phyloP scores from a whole-genome alignment of 129 eudicot genomes.

The Saussurea involucrata region DNA sequence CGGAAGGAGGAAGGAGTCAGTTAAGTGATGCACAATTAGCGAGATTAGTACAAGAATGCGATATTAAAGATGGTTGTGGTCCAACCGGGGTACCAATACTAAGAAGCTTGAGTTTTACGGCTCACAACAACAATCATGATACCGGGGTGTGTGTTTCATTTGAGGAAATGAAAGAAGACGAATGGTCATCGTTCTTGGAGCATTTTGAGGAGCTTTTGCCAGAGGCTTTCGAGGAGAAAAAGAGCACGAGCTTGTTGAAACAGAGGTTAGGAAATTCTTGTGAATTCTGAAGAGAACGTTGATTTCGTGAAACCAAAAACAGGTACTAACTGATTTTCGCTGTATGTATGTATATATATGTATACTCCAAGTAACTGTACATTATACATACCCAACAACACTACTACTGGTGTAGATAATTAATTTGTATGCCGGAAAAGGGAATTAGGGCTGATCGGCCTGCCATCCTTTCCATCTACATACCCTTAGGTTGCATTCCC shows the following conservation, averaged over 20 bases:
- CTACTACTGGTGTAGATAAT: conserved; percentile 34
- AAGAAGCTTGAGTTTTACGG: conserved; percentile 62
- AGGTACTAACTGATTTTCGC: conserved; percentile 23
- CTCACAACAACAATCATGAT: conserved; percentile 39
- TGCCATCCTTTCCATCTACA: conserved; percentile 67
- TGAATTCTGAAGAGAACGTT: conserved; percentile 52
- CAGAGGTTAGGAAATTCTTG: conserved; percentile 88
- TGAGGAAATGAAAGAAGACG: conserved; percentile 67
- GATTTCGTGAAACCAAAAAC: conserved; percentile 30
- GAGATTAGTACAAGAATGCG: conserved; percentile 30
- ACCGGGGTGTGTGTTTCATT: conserved; percentile 54
- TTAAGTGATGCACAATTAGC: conserved; percentile 21
- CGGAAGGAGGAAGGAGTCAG: conserved; percentile 22
- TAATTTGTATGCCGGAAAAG: conserved; percentile 56
- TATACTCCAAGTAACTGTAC: conserved; percentile 35
- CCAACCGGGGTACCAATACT: conserved; percentile 26
- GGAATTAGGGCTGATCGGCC: conserved; percentile 44
- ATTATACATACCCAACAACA: conserved; percentile 35
- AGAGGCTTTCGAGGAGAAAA: conserved; percentile 63
- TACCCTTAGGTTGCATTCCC: conserved; percentile 24
- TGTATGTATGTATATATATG: conserved; percentile 6
- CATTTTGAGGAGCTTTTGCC: conserved; percentile 68
- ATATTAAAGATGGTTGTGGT: conserved; percentile 17
- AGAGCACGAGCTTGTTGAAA: conserved; percentile 54
- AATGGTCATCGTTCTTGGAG: conserved; percentile 74